Percentiles rank a stretch among this genome's conserved stretches.
phyloP scores from a whole-genome alignment of 768 basidiomycete genomes.

The Tulasnella sp. region DNA sequence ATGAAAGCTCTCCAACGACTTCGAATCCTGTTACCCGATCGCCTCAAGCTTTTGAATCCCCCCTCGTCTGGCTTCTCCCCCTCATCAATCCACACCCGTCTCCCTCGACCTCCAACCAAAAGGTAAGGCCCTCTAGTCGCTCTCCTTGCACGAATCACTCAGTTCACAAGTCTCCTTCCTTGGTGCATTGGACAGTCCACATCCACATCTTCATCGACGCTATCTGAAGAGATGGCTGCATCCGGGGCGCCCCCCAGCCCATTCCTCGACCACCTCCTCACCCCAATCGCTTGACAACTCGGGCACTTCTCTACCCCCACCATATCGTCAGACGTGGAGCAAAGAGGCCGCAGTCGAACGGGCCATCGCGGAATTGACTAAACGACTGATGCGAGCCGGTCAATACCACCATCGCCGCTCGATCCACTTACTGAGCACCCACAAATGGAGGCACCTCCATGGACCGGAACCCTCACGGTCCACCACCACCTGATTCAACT shows the following conservation, averaged over 20 bases:
- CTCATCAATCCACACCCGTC: too few relatives aligned
- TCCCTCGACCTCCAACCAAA: too few relatives aligned
- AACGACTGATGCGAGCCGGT: conserved; percentile 52
- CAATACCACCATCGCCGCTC: conserved; percentile 16
- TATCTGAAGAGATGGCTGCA: not conserved
- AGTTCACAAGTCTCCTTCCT: too few relatives aligned
- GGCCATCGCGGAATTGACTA: conserved; percentile 43
- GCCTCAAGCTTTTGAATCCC: too few relatives aligned
- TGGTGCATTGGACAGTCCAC: too few relatives aligned
- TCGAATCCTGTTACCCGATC: not conserved
- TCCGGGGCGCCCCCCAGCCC: conserved; percentile 18
- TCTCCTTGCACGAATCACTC: too few relatives aligned
- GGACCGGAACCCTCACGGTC: conserved; percentile 12
- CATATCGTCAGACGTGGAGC: conserved; percentile 39
- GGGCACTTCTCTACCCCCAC: conserved; percentile 28
- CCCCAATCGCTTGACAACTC: conserved; percentile 52
- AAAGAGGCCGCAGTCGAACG: conserved; percentile 51
- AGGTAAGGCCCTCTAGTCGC: too few relatives aligned
- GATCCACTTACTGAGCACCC: not conserved
- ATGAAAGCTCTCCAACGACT: not conserved
- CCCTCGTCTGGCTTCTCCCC: too few relatives aligned
- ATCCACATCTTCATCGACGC: not conserved
- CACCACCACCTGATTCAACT: not conserved
- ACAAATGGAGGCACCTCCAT: not conserved
- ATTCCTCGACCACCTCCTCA: conserved; percentile 49